Percentiles rank a stretch among this genome's conserved stretches.
Conservation (phyloP, 2,329 filamentous ascomycete genomes). For the Calonectria henricotiae region DNA sequence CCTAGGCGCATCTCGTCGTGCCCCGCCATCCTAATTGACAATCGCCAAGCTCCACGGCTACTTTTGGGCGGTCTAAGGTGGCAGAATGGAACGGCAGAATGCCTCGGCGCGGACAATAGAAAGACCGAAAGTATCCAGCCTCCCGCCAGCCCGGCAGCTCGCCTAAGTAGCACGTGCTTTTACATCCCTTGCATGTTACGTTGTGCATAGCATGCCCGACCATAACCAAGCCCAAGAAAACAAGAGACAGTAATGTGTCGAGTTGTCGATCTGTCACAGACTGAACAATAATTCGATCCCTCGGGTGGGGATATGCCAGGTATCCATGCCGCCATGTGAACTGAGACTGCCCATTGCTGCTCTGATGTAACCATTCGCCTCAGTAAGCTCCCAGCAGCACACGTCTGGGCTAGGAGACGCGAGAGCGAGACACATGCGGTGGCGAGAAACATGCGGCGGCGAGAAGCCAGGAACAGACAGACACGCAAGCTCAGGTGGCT, state of each 20-base stretch:
- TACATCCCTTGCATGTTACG: neutral
- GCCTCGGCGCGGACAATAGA: neutral
- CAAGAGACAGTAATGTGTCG: neutral
- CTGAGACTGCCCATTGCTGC: neutral
- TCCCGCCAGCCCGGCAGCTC: constrained; percentile 7
- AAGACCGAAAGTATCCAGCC: constrained; percentile 13
- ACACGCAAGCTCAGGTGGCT: constrained; percentile 21
- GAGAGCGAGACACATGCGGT: neutral
- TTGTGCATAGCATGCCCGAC: neutral
- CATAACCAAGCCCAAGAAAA: neutral
- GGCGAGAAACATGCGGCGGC: neutral
- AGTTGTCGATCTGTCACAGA: neutral
- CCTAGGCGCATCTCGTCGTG: constrained; percentile 24
- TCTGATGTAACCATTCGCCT: constrained; percentile 13
- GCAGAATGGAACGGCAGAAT: neutral
- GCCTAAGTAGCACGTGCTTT: neutral
- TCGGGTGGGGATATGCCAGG: neutral
- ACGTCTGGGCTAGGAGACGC: neutral
- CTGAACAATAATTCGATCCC: constrained; percentile 2
- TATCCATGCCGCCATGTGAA: neutral
- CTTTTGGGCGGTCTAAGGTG: constrained; percentile 19
- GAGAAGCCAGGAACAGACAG: constrained; percentile 17
- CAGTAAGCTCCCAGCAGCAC: neutral
- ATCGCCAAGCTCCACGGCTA: constrained; percentile 21
- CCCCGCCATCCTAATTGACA: constrained; percentile 24